Base-by-base conservation (phyloP, 352 stramenopile species). In the Pythium phragmiticola region DNA sequence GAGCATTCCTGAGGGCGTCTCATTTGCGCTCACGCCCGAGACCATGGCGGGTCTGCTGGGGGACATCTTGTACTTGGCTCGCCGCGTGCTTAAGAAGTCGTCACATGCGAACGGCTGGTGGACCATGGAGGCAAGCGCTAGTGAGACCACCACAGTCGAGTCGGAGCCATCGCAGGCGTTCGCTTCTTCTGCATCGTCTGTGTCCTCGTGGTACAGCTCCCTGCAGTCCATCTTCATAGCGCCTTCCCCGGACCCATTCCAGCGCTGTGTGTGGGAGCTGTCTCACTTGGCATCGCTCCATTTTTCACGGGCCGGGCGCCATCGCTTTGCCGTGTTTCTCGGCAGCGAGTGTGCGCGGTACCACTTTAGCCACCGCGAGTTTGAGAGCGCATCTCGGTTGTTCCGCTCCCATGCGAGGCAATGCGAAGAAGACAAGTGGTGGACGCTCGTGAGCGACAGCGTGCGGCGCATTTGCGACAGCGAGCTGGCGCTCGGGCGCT, bases 381-480 rank as follows among this genome's bases (percentile, higher is more conserved):
- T 82, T 39, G 80, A 90, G 55, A 88, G 73, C 37, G 82, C 82
- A 3, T 90, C 80, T 0, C 71, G 80, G 7, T 60, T 91, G 3
- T 75, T 91, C n/a, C 78, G 82, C 5, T 88, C 81, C 0, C 77
- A 90, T 9, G 76, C 81, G 9, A 76, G 80, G 5, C 85, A 91
- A 67, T 89, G 79, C 45, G 73, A 91, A 55, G 79, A 89, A 65
- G 85, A 94, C 66, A 84, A 88, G 12, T 94, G 85, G 85, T 89
- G 77, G 75, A 36, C 26, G 3, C 81, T 92, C 13, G 79, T 85
- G 57, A 71, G 69, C 34, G 74, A 75, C 48, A 87, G 71, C 51
- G 72, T 87, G 11, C 76, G 68, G 2, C 68, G 70, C 49, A 87
- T 92, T 45, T 91, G 80, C 59, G 74, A 72, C 19, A 64, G 77